These are phyloP conservation scores for Beauveria sp. DNA, from an alignment of 2,329 filamentous ascomycete species.

Conservation along the genomic window DNA sequence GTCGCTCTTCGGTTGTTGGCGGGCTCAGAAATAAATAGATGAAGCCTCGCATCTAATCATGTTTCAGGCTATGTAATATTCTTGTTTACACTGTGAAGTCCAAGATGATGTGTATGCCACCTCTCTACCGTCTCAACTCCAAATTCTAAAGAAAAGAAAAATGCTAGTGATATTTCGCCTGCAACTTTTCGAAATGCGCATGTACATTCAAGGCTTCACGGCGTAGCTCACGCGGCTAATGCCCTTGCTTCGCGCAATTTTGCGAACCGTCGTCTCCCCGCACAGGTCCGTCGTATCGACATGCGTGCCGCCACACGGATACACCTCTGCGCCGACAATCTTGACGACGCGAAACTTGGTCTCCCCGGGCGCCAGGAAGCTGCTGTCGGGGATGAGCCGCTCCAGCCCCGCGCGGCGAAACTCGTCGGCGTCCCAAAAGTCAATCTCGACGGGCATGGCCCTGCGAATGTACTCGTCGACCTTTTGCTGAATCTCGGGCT, in stretches of 20 bases:
- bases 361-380: constrained; percentile 33
- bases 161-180: background rate
- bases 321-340: constrained; percentile 60
- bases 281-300: constrained; percentile 52
- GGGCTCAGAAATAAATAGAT: background rate
- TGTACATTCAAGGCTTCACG: background rate
- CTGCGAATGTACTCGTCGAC: constrained; percentile 50
- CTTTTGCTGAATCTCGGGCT: constrained; percentile 52
- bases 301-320: constrained; percentile 71
- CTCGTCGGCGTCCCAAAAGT: constrained; percentile 60
- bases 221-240: constrained; percentile 49
- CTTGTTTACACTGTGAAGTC: background rate
- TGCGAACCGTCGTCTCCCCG: constrained; percentile 56
- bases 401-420: constrained; percentile 47
- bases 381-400: constrained; percentile 45
- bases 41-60: background rate
- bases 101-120: background rate
- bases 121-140: background rate
- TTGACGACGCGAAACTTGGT: constrained; percentile 60
- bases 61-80: background rate
- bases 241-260: constrained; percentile 59
- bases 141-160: background rate
- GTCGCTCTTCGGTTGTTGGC: background rate
- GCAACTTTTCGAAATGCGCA: background rate
- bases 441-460: constrained; percentile 52